Evolutionary conservation across 2,329 filamentous ascomycete species (phyloP), one percentile per base, ranked within the genome.

Genomic region (Aspergillus ibericus): DNA sequence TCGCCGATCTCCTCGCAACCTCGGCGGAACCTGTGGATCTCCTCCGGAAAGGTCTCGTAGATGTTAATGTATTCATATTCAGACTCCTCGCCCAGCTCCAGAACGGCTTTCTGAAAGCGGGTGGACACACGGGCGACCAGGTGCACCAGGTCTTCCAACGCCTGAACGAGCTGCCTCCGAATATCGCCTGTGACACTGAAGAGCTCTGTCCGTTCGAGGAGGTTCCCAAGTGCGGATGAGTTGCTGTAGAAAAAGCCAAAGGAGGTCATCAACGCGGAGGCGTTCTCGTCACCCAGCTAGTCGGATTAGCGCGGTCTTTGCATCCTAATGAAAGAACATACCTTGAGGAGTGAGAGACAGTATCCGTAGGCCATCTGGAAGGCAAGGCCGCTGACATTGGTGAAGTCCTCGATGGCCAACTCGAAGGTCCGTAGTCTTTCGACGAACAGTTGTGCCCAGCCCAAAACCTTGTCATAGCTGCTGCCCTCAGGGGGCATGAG

Each of bases 171-270:
- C 60, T 82, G 78, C 53, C 80, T 76, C 47, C 78, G 78, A 50
- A 82, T 78, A 27, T 82, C 77, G n/a, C 76, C 69, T 5, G 79
- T 78, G 9, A 79, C 74, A 20, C 70, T 68, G 47, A 83, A 75
- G 0, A 82, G 67, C 57, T 80, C 76, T 10, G 79, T 77, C n/a
- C 80, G 77, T 54, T 83, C 67, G 6, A 83, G 74, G 0, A 80
- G 72, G 53, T 75, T 57, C 66, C 77, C 56, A 75, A 77, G 4
- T 69, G 75, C 53, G 76, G 71, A 49, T 66, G 79, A 69, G 71
- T 77, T 68, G 61, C 79, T 78, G 69, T 83, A 83, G 62, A 84
- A 81, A 55, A 84, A 77, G 3, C 78, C 78, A 59, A 85, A 84
- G 2, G 78, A 77, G 44, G 74, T 76, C 64, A 84, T 80, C 16